Base-by-base conservation (phyloP, 1,284 basidiomycete species). In the Ustilago cynodontis region DNA sequence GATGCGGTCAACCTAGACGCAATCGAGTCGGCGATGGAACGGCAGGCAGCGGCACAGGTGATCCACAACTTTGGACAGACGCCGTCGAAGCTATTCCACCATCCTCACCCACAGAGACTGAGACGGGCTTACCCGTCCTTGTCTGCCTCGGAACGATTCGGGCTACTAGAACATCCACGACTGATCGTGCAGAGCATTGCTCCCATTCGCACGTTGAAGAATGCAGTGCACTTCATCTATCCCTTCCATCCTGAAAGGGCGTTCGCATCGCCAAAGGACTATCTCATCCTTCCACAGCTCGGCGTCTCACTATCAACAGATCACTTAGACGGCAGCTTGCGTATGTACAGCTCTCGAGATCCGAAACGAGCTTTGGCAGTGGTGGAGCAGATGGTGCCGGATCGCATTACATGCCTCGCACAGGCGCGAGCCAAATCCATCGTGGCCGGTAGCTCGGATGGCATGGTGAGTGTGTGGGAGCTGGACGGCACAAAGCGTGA, bases 11-110 rank as follows among this genome's bases (percentile, higher is more conserved):
- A 83, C 49, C 62, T 85, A 2, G 81, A 94, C 3, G 91, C 93
- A 0, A 93, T 98, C 35, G 90, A 91, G 26, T 93, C 96, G 80
- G 91, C 94, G 52, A 88, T 93, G 24, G 94, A 98, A 87, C 90
- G 93, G 43, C 93, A 95, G 80, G 94, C 95, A 0, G 94, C 93
- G 1, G 93, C 95, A 9, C 94, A 94, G 4, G 96, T 95, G 75
- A 97, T 98, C 52, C 95, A 98, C 86, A 97, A 96, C 77, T 96
- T 94, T 50, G 66, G 71, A 8, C 66, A 80, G 39, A 72, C 80
- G 29, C 71, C 65, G 9, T 56, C 64, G 22, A 63, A 94, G 83
- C 89, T 98, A n/a, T 98, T 98, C 87, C 88, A 88, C n/a, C 83
- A 88, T 1, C 90, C 93, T 3, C 95, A 98, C 88, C 94, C 94